Evolutionary conservation across 805 yeast genomes (phyloP), one percentile per base, ranked within the genome.

Genomic region (Teunomyces kruisii): DNA sequence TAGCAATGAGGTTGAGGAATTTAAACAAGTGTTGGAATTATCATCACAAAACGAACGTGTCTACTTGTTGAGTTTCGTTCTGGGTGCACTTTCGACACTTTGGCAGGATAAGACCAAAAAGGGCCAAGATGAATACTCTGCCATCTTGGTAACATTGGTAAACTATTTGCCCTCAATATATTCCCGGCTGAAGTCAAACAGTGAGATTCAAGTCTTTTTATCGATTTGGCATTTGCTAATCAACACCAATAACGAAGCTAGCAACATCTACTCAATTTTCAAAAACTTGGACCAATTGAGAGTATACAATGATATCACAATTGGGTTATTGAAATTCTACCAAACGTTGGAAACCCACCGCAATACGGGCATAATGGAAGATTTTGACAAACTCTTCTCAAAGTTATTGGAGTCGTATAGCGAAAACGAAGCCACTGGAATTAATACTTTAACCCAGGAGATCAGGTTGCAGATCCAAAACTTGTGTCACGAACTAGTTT

Each of bases 41-140:
- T 42, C 59, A 1, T 33, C 53, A 2, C 49, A 46, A 10, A 55
- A 55, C 2, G 65, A 63, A 17, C 52, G 54, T 22, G 40, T 52
- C 2, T 40, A 46, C 17, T 37, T 79, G 13, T 51, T 79, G 16
- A 58, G 66, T 9, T 58, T 78, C 30, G 52, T 80, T 1, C 52
- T 64, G 38, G 84, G 84, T 1, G 54, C 69, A 4, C 55, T 74
- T 1, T 44, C 56, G 3, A 44, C 55, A 32, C 60, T 74, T 6
- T 60, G 62, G 30, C 39, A 58, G 7, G 59, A 54, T 29, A 69
- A 61, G 6, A 27, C 40, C 5, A 30, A 39, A 7, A 46, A 47
- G 9, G 43, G 47, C 8, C 53, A 47, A 13, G 50, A 49, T 32
- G 52, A 49, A 22, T 40, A 51, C 33, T 43, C 58, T 6, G 30